phyloP scores from a whole-genome alignment of 495 filamentous ascomycete species.

The Penicillium egyptiacum region DNA sequence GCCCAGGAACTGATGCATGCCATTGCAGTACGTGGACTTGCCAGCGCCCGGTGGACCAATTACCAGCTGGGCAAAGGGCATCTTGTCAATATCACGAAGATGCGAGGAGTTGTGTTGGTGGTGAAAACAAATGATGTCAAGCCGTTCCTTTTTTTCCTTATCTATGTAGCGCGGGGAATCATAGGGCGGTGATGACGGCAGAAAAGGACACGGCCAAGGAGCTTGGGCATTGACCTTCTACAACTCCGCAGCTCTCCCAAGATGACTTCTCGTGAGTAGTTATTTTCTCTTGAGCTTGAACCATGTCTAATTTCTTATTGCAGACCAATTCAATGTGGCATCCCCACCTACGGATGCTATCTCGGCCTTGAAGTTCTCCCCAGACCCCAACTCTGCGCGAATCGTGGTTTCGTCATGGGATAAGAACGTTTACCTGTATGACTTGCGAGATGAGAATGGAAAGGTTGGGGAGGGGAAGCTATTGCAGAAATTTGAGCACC shows the following conservation, averaged over 20 bases:
- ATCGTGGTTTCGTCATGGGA: conserved; percentile 95
- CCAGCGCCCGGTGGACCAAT: conserved; percentile 91
- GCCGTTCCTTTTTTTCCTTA: conserved; percentile 25
- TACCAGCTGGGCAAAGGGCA: conserved; percentile 75
- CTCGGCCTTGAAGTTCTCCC: conserved; percentile 81
- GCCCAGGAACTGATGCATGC: conserved; percentile 96
- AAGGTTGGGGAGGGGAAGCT: conserved; percentile 57
- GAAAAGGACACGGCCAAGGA: conserved; percentile 34
- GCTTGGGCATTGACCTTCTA: conserved; percentile 31
- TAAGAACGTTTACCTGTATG: conserved; percentile 86
- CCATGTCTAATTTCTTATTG: conserved; percentile 15
- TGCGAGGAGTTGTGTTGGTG: background rate
- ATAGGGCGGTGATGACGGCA: conserved; percentile 34
- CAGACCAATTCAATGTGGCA: conserved; percentile 49
- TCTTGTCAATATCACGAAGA: conserved; percentile 22
- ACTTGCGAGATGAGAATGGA: conserved; percentile 63
- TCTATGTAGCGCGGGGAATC: conserved; percentile 32
- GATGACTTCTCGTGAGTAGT: conserved; percentile 44
- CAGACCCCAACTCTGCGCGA: conserved; percentile 59
- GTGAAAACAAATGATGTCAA: conserved; percentile 4
- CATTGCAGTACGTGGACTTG: conserved; percentile 97
- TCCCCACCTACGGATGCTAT: conserved; percentile 84
- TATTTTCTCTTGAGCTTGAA: background rate
- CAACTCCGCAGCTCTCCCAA: conserved; percentile 17
- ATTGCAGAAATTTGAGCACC: conserved; percentile 72